phyloP scores from a whole-genome alignment of 768 basidiomycete genomes.

The Lentinus tigrinus region DNA sequence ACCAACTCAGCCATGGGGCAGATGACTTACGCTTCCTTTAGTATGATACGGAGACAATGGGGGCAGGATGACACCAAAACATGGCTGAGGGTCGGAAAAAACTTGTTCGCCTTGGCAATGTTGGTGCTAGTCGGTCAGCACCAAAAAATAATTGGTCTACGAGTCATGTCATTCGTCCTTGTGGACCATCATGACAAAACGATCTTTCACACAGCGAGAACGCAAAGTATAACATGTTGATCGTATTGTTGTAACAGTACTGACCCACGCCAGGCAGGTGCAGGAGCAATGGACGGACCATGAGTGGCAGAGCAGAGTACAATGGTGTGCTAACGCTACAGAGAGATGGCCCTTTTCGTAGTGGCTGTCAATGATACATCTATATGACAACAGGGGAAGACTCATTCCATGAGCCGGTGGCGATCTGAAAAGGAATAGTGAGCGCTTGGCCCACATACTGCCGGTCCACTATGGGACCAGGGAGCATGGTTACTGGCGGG shows the following conservation, averaged over 20 bases:
- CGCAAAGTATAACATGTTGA: too few relatives aligned
- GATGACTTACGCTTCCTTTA: not conserved
- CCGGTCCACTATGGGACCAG: not conserved
- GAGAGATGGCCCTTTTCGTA: too few relatives aligned
- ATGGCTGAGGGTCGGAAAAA: too few relatives aligned
- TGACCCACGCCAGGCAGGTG: slow-evolving; percentile 4
- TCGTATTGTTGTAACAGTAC: too few relatives aligned
- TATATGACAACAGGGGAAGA: not conserved
- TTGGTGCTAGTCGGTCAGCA: too few relatives aligned
- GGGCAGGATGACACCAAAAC: too few relatives aligned
- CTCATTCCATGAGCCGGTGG: not conserved
- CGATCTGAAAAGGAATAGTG: not conserved
- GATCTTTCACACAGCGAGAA: too few relatives aligned
- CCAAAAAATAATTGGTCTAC: too few relatives aligned
- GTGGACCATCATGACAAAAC: too few relatives aligned
- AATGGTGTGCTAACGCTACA: slow-evolving; percentile 5
- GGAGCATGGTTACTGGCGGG: not conserved
- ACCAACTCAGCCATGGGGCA: slow-evolving; percentile 78
- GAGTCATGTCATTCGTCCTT: too few relatives aligned
- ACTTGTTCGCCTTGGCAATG: too few relatives aligned
- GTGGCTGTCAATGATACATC: not conserved
- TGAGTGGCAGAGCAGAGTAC: slow-evolving; percentile 8
- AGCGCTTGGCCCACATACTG: not conserved
- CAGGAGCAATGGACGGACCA: slow-evolving; percentile 2
- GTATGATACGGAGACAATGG: too few relatives aligned